phyloP scores from a whole-genome alignment of 352 stramenopile genomes.

The Globisporangium cystogenes region DNA sequence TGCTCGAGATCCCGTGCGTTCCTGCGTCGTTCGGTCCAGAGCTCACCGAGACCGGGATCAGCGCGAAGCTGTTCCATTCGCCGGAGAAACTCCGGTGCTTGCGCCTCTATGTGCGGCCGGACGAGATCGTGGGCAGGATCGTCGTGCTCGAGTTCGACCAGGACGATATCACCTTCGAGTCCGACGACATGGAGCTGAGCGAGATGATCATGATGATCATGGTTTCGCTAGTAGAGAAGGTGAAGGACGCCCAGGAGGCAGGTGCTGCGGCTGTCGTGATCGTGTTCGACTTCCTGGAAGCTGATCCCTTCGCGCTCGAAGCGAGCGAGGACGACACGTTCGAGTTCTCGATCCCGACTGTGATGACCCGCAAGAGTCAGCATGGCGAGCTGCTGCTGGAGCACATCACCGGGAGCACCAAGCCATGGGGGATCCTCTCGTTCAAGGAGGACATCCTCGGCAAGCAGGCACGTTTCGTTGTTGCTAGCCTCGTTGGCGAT shows the following conservation, averaged over 20 bases:
- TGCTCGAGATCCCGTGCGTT: constrained; percentile 56
- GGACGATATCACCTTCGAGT: constrained; percentile 46
- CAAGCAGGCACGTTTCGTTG: constrained; percentile 31
- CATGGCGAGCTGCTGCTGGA: constrained; percentile 53
- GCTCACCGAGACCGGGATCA: constrained; percentile 27
- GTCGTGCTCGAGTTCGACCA: constrained; percentile 70
- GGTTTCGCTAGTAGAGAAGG: constrained; percentile 58
- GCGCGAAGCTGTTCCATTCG: constrained; percentile 53
- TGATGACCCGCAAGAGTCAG: constrained; percentile 56
- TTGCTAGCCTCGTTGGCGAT: constrained; percentile 2
- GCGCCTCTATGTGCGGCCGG: constrained; percentile 55
- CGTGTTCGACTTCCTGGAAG: constrained; percentile 67
- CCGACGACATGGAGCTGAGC: constrained; percentile 42
- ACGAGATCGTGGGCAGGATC: constrained; percentile 56
- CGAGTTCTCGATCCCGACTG: constrained; percentile 52
- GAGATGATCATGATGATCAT: constrained; percentile 64
- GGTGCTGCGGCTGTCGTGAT: constrained; percentile 48
- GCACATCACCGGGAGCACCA: constrained; percentile 25
- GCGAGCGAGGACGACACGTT: constrained; percentile 39
- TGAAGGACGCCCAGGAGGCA: constrained; percentile 63
- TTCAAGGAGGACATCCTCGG: constrained; percentile 62
- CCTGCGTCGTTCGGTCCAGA: constrained; percentile 45
- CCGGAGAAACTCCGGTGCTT: constrained; percentile 56
- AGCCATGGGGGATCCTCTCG: constrained; percentile 40
- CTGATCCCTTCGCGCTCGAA: constrained; percentile 59